Conservation (phyloP, 495 filamentous ascomycete genomes). For the Trichoderma virens region DNA sequence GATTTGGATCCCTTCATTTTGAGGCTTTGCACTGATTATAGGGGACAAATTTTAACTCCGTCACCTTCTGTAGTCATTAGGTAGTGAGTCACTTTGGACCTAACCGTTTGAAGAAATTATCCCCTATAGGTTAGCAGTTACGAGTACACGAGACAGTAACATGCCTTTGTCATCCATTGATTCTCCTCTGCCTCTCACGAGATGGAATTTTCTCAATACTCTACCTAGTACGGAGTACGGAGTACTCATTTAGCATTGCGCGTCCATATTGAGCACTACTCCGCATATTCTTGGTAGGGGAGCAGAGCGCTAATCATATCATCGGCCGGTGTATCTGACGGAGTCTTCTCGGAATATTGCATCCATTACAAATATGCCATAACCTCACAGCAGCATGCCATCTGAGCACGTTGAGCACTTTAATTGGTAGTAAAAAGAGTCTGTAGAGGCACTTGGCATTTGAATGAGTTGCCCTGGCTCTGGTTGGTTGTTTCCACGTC, state of each 20-base stretch:
- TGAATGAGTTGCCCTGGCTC: background rate
- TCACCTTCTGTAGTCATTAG: background rate
- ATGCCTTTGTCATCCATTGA: too few species aligned
- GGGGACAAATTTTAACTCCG: background rate
- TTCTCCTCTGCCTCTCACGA: too few species aligned
- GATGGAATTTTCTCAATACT: too few species aligned
- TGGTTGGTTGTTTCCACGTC: background rate
- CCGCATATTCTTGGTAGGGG: too few species aligned
- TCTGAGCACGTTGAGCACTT: background rate
- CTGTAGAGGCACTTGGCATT: background rate
- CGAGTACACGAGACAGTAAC: too few species aligned
- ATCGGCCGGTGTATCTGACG: background rate
- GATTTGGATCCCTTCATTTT: background rate
- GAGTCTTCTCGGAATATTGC: background rate
- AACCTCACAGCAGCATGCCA: background rate
- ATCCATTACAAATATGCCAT: background rate
- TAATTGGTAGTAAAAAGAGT: background rate
- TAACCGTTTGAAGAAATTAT: background rate
- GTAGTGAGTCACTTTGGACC: background rate
- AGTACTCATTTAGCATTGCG: too few species aligned
- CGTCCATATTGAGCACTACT: background rate
- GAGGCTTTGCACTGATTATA: background rate
- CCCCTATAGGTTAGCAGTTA: background rate
- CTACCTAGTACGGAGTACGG: too few species aligned
- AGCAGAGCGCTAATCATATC: background rate